Base-by-base conservation (phyloP, 371 early-diverging fungal species). In the Syncephalis fuscata region DNA sequence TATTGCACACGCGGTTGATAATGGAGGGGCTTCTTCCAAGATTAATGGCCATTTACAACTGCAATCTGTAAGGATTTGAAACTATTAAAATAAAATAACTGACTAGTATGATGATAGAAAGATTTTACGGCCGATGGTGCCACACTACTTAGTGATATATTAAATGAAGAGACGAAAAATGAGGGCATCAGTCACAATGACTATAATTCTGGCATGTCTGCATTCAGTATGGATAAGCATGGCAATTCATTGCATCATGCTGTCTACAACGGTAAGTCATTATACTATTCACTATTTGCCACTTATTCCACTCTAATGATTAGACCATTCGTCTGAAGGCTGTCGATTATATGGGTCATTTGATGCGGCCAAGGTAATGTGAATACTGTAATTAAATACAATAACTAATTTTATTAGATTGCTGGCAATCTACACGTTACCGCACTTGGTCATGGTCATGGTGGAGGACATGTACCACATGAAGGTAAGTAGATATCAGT, bases 351-450 rank as follows among this genome's bases (percentile, higher is more conserved):
- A 59, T 42, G 94, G 94, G 7, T 70, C 80, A 3, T 65, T 86
- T 7, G 47, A 67, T 36, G 80, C 83, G 25, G 80, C 78, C 63
- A 89, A 86, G 52, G 75, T 65, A 46, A 58, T n/a, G n/a, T n/a
- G n/a, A n/a, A n/a, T n/a, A n/a, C n/a, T n/a, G n/a, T n/a, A n/a
- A n/a, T n/a, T n/a, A n/a, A n/a, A n/a, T n/a, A n/a, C n/a, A n/a
- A n/a, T n/a, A n/a, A n/a, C n/a, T n/a, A n/a, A n/a, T n/a, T n/a
- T 21, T 19, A 14, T 17, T 49, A 50, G 51, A 45, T 90, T 1
- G 69, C 81, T 1, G 91, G 92, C 8, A 88, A 86, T 61, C 68
- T 94, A 46, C 92, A 92, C 53, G 73, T 94, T 53, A 94, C 93
- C 0, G 78, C 90, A 0, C 60, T 70, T 39, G 92, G 92, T 2